A percentile compares a stretch with the other conserved stretches of the same genome.
These are phyloP conservation scores for Neopestalotiopsis clavispora DNA, from an alignment of 2,329 filamentous ascomycete genomes.

Conservation along the genomic window DNA sequence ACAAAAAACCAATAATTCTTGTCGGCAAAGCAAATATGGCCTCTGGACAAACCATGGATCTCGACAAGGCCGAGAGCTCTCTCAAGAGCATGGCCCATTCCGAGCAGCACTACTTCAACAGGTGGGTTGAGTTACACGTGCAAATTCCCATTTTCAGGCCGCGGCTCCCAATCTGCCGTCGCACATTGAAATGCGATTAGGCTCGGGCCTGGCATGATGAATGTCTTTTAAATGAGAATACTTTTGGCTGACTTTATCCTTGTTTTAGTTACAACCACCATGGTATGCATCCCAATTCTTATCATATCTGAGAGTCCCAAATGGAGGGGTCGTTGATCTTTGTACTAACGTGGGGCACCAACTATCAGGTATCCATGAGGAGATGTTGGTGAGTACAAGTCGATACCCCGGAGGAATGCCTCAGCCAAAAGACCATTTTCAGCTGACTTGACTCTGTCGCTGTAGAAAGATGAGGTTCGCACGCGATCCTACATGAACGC, in stretches of 20 bases:
- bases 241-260: constrained; percentile 21
- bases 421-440: constrained; percentile 21
- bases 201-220: background rate
- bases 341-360: constrained; percentile 13
- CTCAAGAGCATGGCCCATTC: constrained; percentile 84
- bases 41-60: constrained; percentile 52
- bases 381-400: constrained; percentile 84
- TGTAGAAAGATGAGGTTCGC: constrained; percentile 95
- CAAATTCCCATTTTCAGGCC: constrained; percentile 34
- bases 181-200: constrained; percentile 2
- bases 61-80: constrained; percentile 64
- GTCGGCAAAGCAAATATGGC: constrained; percentile 26
- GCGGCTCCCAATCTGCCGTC: constrained; percentile 33
- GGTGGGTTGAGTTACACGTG: constrained; percentile 55
- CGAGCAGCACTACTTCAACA: constrained; percentile 99
- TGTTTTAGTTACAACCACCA: constrained; percentile 89
- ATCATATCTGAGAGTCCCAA: background rate
- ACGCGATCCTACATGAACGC: constrained; percentile 96
- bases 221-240: background rate
- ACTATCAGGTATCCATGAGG: constrained; percentile 84
- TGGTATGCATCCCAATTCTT: constrained; percentile 61
- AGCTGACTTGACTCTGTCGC: constrained; percentile 20
- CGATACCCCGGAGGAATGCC: constrained; percentile 14
- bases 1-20: background rate
- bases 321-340: constrained; percentile 7